Conservation (phyloP, 768 basidiomycete genomes). For the Dentipellis sp. region DNA sequence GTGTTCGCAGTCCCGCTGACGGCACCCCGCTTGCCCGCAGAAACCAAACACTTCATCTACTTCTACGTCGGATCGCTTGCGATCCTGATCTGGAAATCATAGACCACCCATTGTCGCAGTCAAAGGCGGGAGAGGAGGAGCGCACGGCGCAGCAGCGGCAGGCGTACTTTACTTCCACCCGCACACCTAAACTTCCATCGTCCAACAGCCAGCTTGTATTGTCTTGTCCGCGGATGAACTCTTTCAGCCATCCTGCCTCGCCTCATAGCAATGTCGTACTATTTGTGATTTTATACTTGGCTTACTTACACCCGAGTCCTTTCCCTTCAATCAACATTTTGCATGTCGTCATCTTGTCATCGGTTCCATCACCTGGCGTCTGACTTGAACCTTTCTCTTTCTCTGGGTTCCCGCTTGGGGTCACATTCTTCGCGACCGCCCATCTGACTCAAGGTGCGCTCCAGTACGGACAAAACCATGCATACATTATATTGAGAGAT, state of each 20-base stretch:
- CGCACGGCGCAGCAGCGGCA: not conserved
- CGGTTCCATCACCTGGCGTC: too few species aligned
- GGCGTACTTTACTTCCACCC: not conserved
- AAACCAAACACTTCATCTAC: slow-evolving; percentile 99
- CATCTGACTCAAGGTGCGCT: too few species aligned
- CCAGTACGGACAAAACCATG: not conserved
- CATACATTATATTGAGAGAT: not conserved
- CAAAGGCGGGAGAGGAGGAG: not conserved
- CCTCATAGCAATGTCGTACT: not conserved
- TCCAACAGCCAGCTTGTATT: too few species aligned
- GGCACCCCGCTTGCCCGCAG: slow-evolving; percentile 29
- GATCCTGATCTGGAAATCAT: slow-evolving; percentile 94
- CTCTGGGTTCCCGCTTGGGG: too few species aligned
- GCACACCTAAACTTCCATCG: too few species aligned
- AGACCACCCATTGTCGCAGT: slow-evolving; percentile 1
- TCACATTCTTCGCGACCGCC: too few species aligned
- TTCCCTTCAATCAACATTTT: too few species aligned
- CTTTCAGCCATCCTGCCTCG: not conserved
- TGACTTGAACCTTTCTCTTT: too few species aligned
- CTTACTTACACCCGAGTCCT: too few species aligned
- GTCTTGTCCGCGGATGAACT: not conserved
- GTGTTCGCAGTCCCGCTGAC: not conserved
- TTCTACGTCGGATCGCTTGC: slow-evolving; percentile 92
- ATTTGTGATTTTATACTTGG: not conserved
- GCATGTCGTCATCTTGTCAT: too few species aligned